phyloP scores from a whole-genome alignment of 306 rosid species.

The Macrotyloma uniflorum region DNA sequence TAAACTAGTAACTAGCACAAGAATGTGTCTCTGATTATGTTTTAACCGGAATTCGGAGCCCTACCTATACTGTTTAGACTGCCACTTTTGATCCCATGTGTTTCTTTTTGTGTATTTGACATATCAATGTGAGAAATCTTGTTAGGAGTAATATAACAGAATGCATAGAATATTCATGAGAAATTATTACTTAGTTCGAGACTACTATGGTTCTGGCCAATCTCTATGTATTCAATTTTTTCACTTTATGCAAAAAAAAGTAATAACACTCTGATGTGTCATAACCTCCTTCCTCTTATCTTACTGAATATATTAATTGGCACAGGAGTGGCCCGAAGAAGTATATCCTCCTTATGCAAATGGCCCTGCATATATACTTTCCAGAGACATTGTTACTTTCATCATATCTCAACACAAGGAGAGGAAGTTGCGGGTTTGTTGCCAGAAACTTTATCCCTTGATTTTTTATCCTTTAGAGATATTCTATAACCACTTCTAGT shows the following conservation, averaged over 20 bases:
- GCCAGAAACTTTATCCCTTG: constrained; percentile 14
- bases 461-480: neutral
- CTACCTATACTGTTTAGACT: neutral
- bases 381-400: constrained; percentile 75
- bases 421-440: constrained; percentile 75
- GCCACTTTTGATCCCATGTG: neutral
- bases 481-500: neutral
- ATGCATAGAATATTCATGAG: neutral
- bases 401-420: constrained; percentile 65
- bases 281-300: constrained; percentile 21
- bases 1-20: neutral
- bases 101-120: neutral
- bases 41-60: neutral
- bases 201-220: neutral
- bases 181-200: neutral
- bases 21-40: neutral
- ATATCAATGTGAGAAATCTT: neutral
- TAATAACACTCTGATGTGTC: neutral
- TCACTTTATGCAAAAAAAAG: neutral
- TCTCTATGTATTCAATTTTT: neutral
- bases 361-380: constrained; percentile 89
- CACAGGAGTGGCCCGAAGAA: constrained; percentile 97
- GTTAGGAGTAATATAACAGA: neutral
- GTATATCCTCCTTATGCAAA: constrained; percentile 95
- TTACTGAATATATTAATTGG: constrained; percentile 23